phyloP scores from a whole-genome alignment of 257 asterid species.

The Henckelia pumila region DNA sequence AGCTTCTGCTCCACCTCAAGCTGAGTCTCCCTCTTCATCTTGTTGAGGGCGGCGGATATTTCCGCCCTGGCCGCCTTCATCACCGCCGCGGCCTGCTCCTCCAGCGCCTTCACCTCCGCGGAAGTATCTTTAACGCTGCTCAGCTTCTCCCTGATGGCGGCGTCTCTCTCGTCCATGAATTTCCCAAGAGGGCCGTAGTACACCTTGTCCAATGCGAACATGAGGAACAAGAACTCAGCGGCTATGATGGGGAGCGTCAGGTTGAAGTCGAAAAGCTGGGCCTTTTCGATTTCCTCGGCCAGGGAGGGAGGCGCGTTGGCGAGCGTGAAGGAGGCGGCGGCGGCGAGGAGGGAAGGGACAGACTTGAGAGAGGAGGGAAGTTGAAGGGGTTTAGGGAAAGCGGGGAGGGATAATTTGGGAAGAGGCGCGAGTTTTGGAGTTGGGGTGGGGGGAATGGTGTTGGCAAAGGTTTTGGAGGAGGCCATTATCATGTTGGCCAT shows the following conservation, averaged over 20 bases:
- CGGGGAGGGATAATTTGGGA: conserved; percentile 46
- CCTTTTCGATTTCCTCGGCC: conserved; percentile 76
- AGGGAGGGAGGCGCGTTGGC: conserved; percentile 71
- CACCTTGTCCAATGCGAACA: conserved; percentile 88
- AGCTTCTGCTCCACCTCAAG: conserved; percentile 73
- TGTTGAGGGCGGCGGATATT: conserved; percentile 78
- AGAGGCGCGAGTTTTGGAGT: conserved; percentile 28
- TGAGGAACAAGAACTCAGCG: conserved; percentile 65
- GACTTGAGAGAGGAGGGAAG: conserved; percentile 33
- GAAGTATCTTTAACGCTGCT: conserved; percentile 90
- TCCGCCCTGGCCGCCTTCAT: conserved; percentile 94
- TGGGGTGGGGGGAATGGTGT: conserved; percentile 30
- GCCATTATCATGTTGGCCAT: conserved; percentile 89
- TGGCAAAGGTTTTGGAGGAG: conserved; percentile 52
- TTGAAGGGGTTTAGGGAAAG: conserved; percentile 40
- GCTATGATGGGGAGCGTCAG: conserved; percentile 84
- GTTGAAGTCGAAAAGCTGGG: conserved; percentile 81
- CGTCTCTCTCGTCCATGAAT: conserved; percentile 92
- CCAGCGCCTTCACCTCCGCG: conserved; percentile 77
- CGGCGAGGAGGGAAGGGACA: conserved; percentile 49
- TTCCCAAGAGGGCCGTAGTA: conserved; percentile 80
- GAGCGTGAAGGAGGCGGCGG: conserved; percentile 55
- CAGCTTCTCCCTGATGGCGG: conserved; percentile 65
- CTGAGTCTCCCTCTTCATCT: conserved; percentile 96
- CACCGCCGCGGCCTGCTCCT: conserved; percentile 71